Evolutionary conservation across 805 yeast genomes (phyloP).

Genomic region (Cyberlindnera japonica): DNA sequence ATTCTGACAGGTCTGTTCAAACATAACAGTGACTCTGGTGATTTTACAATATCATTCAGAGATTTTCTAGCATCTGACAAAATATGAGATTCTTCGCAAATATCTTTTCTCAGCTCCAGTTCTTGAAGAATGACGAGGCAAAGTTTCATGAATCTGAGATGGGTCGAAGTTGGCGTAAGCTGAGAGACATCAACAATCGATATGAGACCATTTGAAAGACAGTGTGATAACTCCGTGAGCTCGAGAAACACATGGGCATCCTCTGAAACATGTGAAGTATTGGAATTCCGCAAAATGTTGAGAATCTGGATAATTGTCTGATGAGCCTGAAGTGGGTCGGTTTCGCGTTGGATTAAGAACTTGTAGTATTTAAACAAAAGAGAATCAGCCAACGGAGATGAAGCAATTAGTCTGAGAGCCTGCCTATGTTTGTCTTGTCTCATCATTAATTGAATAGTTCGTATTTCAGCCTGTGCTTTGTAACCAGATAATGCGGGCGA

Average conservation of each 20-base stretch:
- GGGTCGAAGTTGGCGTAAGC: conserved; percentile 1
- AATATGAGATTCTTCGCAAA: not conserved
- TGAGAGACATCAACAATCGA: conserved; percentile 2
- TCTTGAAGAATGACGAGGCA: conserved; percentile 4
- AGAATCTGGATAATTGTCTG: conserved; percentile 6
- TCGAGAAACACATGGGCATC: conserved; percentile 8
- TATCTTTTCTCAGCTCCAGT: not conserved
- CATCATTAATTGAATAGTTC: conserved; percentile 6
- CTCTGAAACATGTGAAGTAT: not conserved
- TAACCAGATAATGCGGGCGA: not conserved
- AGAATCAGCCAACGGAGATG: not conserved
- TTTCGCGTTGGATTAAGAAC: conserved; percentile 6
- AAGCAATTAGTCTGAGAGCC: conserved; percentile 8
- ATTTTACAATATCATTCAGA: conserved; percentile 1
- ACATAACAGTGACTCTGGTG: not conserved
- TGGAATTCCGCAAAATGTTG: not conserved
- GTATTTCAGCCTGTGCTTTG: conserved; percentile 9
- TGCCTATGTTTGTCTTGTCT: conserved; percentile 9
- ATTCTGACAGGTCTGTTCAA: not conserved
- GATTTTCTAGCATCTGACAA: not conserved
- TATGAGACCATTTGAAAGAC: conserved; percentile 13
- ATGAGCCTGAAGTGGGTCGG: conserved; percentile 16
- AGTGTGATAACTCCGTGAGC: conserved; percentile 14
- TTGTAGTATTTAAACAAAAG: conserved; percentile 9
- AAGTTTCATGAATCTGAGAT: not conserved